phyloP scores from a whole-genome alignment of 2,329 filamentous ascomycete species.

The Hypoxylon sp. region DNA sequence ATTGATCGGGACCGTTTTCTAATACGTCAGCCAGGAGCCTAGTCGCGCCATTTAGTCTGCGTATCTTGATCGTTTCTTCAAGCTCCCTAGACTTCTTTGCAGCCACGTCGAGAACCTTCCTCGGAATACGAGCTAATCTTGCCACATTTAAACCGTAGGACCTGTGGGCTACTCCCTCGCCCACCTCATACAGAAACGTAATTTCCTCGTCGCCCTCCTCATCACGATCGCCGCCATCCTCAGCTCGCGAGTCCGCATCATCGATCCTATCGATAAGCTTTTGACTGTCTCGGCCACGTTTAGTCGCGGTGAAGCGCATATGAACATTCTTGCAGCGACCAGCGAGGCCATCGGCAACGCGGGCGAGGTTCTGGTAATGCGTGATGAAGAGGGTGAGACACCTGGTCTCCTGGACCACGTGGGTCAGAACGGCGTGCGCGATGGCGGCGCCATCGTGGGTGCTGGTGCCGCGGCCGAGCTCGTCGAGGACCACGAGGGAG shows the following conservation, averaged over 20 bases:
- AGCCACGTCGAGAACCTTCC: slow-evolving; percentile 82
- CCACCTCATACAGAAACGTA: slow-evolving; percentile 94
- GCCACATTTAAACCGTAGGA: slow-evolving; percentile 97
- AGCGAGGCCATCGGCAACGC: slow-evolving; percentile 77
- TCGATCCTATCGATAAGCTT: slow-evolving; percentile 4
- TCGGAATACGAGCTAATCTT: slow-evolving; percentile 84
- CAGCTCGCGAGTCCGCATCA: slow-evolving; percentile 40
- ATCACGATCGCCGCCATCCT: slow-evolving; percentile 37
- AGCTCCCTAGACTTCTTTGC: slow-evolving; percentile 83
- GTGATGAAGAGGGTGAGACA: slow-evolving; percentile 96
- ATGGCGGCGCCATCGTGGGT: slow-evolving; percentile 98
- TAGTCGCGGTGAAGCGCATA: slow-evolving; percentile 81
- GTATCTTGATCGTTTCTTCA: slow-evolving; percentile 78
- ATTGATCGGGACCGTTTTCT: slow-evolving; percentile 56
- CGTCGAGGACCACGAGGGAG: slow-evolving; percentile 91
- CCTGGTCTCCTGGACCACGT: slow-evolving; percentile 80
- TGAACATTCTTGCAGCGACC: slow-evolving; percentile 86
- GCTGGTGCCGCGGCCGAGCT: slow-evolving; percentile 91
- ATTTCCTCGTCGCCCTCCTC: slow-evolving; percentile 78
- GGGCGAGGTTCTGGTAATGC: slow-evolving; percentile 90
- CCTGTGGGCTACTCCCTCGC: slow-evolving; percentile 90
- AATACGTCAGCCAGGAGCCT: slow-evolving; percentile 62
- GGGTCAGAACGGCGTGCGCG: slow-evolving; percentile 89
- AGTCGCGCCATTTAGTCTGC: slow-evolving; percentile 69
- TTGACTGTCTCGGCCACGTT: slow-evolving; percentile 29